Base-by-base conservation (phyloP, 1,139 yeast species). In the Debaryomyces fabryi region DNA sequence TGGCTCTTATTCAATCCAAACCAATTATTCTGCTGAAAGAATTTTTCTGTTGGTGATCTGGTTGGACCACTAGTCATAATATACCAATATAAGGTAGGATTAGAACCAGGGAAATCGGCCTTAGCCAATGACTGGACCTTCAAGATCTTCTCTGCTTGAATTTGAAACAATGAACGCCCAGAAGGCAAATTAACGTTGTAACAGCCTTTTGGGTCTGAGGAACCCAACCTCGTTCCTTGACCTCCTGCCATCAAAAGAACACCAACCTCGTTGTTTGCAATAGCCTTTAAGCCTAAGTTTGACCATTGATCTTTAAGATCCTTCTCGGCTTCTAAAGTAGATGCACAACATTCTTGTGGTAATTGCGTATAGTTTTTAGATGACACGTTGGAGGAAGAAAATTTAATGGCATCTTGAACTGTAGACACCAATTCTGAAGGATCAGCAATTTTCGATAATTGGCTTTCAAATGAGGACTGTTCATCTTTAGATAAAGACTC, bases 51-150 rank as follows among this genome's bases (percentile, higher is more conserved):
- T 16, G 84, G 78, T 2, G 58, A 64, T 55, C 95, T 78, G 1
- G 99, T 95, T 33, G 97, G 96, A n/a, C 82, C 86, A 27, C 96
- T 86, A 13, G 99, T 92, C 99, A 95, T 93, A 55, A 95, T 84
- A 65, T 92, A 95, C 92, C 98, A 88, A 43, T 86, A 85, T 39
- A 95, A 74, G 4, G 59, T 59, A 4, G 73, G 74, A 7, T 45
- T 39, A 6, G 70, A 63, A 7, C 53, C 52, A 4, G 71, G 65
- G 25, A 48, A 52, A 35, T 64, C 61, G 2, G 63, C 58, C 13
- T 73, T 68, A 3, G 92, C 83, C 49, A 91, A 67, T 34, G 69
- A 58, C 64, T 87, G 88, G 47, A 93, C 69, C 58, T 80, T 81
- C 51, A 74, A 61, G 52, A 95, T 80, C 61, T 92, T 83, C 64